phyloP scores from a whole-genome alignment of 768 basidiomycete species.

The Auricularia heimuer region DNA sequence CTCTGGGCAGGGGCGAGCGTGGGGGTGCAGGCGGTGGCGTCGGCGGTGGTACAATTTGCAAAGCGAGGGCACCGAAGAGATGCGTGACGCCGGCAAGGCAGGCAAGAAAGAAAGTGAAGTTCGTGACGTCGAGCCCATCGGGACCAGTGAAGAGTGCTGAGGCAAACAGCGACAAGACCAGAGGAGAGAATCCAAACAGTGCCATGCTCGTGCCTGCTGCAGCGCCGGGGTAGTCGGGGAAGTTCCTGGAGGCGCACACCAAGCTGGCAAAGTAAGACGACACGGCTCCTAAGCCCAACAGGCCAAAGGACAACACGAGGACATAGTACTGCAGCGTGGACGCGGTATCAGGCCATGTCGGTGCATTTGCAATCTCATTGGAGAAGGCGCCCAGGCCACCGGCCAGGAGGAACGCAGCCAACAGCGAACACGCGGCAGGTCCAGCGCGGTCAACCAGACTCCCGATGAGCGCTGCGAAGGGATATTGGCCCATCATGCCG shows the following conservation, averaged over 20 bases:
- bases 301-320: constrained; percentile 48
- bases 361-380: constrained; percentile 39
- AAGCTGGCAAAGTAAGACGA: constrained; percentile 69
- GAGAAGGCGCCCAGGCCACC: constrained; percentile 56
- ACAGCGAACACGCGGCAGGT: constrained; percentile 55
- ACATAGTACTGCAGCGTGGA: constrained; percentile 38
- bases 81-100: constrained; percentile 43
- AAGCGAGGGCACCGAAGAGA: constrained; percentile 34
- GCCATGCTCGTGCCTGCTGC: constrained; percentile 61
- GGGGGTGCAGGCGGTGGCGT: constrained; percentile 9
- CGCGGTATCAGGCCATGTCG: constrained; percentile 28
- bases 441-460: constrained; percentile 59
- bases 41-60: constrained; percentile 28
- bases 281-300: constrained; percentile 59
- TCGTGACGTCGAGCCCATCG: constrained; percentile 33
- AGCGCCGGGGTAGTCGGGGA: constrained; percentile 53
- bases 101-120: constrained; percentile 50
- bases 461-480: constrained; percentile 59
- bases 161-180: constrained; percentile 59
- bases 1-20: constrained; percentile 9
- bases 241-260: constrained; percentile 65
- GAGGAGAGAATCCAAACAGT: constrained; percentile 72
- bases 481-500: constrained; percentile 79
- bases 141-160: constrained; percentile 47
- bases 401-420: constrained; percentile 48